phyloP scores from a whole-genome alignment of 2,329 filamentous ascomycete genomes.

The Fusarium foetens region DNA sequence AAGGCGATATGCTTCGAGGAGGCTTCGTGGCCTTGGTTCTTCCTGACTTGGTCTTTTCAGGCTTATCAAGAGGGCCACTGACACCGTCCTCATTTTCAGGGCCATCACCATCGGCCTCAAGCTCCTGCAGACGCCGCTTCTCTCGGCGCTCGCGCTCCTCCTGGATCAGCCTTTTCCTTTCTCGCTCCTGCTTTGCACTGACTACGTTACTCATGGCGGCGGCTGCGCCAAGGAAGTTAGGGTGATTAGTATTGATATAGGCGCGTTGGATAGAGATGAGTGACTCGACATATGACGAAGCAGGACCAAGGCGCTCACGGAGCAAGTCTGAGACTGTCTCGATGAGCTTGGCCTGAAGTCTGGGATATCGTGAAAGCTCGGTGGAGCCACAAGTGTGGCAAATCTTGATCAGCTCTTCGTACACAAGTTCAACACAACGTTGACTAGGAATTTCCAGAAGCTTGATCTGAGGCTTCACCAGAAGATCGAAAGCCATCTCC shows the following conservation, averaged over 20 bases:
- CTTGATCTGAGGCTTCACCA: slow-evolving; percentile 99
- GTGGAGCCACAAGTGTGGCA: slow-evolving; percentile 98
- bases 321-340: slow-evolving; percentile 97
- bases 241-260: slow-evolving; percentile 99
- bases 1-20: slow-evolving; percentile 84
- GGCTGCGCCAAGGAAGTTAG: slow-evolving; percentile 96
- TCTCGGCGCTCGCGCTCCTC: slow-evolving; percentile 91
- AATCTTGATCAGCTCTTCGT: slow-evolving; percentile 99
- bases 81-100: slow-evolving; percentile 67
- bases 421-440: slow-evolving; percentile 96
- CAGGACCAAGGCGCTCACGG: slow-evolving; percentile 88
- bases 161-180: slow-evolving; percentile 80
- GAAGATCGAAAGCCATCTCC: slow-evolving; percentile 94
- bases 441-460: slow-evolving; percentile 94
- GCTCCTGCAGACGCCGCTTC: slow-evolving; percentile 82
- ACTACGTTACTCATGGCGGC: slow-evolving; percentile 98
- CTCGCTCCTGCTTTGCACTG: slow-evolving; percentile 91
- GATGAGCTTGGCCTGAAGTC: slow-evolving; percentile 95
- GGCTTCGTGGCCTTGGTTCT: slow-evolving; percentile 51
- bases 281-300: slow-evolving; percentile 92
- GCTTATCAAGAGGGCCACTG: slow-evolving; percentile 56
- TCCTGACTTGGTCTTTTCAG: slow-evolving; percentile 58
- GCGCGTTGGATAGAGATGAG: slow-evolving; percentile 96
- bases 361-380: slow-evolving; percentile 89
- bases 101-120: slow-evolving; percentile 81